Evolutionary conservation across 805 yeast species (phyloP).

Genomic region (Yarrowia porcina): DNA sequence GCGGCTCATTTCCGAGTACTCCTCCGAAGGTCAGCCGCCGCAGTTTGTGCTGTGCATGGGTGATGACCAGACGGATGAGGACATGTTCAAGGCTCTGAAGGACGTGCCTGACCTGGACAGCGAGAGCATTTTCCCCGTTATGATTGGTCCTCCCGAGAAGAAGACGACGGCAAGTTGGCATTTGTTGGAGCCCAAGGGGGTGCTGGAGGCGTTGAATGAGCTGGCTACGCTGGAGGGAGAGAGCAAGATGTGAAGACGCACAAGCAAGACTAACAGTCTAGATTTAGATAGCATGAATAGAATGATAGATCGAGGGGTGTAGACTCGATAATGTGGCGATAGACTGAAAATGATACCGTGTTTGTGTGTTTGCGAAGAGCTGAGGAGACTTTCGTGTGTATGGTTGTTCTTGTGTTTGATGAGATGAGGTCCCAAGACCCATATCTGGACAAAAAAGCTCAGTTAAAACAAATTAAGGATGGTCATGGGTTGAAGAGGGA

Average conservation of each 20-base stretch:
- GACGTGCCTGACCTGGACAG: slow-evolving; percentile 22
- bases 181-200: slow-evolving; percentile 77
- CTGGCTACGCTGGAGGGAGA: slow-evolving; percentile 6
- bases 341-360: too few relatives aligned
- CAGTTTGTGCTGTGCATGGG: slow-evolving; percentile 89
- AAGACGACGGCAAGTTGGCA: slow-evolving; percentile 82
- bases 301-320: neutral
- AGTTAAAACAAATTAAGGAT: too few relatives aligned
- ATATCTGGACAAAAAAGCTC: too few relatives aligned
- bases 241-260: neutral
- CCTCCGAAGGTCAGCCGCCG: slow-evolving; percentile 49
- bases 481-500: too few relatives aligned
- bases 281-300: slow-evolving; percentile 8
- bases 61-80: slow-evolving; percentile 96
- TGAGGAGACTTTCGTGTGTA: too few relatives aligned
- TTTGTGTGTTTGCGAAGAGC: too few relatives aligned
- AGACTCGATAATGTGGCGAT: neutral
- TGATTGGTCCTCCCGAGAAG: slow-evolving; percentile 90
- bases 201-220: slow-evolving; percentile 66
- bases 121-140: slow-evolving; percentile 71
- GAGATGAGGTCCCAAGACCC: too few relatives aligned
- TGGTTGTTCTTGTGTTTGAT: too few relatives aligned
- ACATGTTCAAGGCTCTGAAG: slow-evolving; percentile 82
- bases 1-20: slow-evolving; percentile 55
- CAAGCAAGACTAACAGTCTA: neutral